phyloP scores from a whole-genome alignment of 192 early-diverging fungal species.

The Pilobolus umbonatus region DNA sequence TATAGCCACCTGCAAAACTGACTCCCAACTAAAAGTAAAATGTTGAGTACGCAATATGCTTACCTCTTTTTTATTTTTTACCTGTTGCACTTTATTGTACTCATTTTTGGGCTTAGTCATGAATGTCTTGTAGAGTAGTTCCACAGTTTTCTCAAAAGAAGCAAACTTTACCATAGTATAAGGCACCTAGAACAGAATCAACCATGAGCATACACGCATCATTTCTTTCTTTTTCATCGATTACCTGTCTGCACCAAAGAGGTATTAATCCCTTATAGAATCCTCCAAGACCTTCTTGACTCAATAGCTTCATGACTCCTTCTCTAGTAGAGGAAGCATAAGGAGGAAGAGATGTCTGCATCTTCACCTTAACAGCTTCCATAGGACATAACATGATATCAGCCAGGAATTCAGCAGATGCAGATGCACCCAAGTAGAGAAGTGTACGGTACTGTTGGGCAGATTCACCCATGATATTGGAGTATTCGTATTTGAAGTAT shows the following conservation, averaged over 20 bases:
- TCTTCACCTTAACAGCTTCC: conserved; percentile 84
- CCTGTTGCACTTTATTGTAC: conserved; percentile 68
- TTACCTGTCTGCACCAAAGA: conserved; percentile 74
- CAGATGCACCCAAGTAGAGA: conserved; percentile 69
- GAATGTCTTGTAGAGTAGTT: conserved; percentile 58
- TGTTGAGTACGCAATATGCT: not conserved
- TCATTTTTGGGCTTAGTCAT: conserved; percentile 62
- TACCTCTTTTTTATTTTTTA: conserved; percentile 14
- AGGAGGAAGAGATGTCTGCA: conserved; percentile 74
- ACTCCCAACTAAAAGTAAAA: conserved; percentile 42
- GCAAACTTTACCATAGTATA: conserved; percentile 87
- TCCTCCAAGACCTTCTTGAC: conserved; percentile 58
- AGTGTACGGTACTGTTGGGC: conserved; percentile 71
- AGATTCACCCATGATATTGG: conserved; percentile 53
- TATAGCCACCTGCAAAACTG: conserved; percentile 80
- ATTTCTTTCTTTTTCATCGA: not conserved
- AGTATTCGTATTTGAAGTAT: conserved; percentile 78
- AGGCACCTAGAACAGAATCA: conserved; percentile 33
- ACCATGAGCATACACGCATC: not conserved
- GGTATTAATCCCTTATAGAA: conserved; percentile 70
- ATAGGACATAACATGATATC: conserved; percentile 80
- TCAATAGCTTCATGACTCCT: conserved; percentile 57
- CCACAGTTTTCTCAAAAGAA: conserved; percentile 74
- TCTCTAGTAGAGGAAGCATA: conserved; percentile 65
- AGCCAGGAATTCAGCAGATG: conserved; percentile 76